Evolutionary conservation across 768 basidiomycete species (phyloP), one percentile per base, ranked within the genome.

Genomic region (Grammothele lineata): DNA sequence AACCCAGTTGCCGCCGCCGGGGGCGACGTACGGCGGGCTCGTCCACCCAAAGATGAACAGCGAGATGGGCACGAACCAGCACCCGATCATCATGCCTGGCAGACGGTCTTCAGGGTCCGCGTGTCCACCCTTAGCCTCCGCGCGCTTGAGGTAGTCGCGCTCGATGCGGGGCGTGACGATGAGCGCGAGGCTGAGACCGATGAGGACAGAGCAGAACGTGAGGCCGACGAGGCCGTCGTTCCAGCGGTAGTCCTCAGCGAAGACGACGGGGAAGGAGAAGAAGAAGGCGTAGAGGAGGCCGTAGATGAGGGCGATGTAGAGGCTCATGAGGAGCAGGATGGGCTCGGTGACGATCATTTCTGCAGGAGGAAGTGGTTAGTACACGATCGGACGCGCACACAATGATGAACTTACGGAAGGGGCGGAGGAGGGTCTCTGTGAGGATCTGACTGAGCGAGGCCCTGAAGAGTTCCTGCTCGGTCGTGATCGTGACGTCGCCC

Each of bases 41-140:
- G 69, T 69, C 69, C 69, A 70, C 35, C 68, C 69, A 50, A 74
- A 68, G 62, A 70, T 68, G 63, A 74, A 72, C 38, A 72, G 57
- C 4, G 68, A 62, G 44, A 65, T 48, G 43, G 67, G 58, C 24
- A 71, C 58, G 50, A 70, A 67, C 33, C 66, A 64, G 23, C 61
- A 63, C 12, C 64, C 67, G 37, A 70, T 46, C 62, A 72, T 69
- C 58, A 69, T 67, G 7, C 67, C 68, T 41, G 57, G 48, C 24
- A 71, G 57, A 45, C 72, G 64, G 39, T 70, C 69, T 48, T 74
- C 72, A 7, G 72, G 72, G 24, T 72, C 69, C 5, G 69, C 69
- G 19, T 53, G 60, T 2, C 70, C 71, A 35, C 60, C 66, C 47
- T 64, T 67, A 24, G 60, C 68, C 6, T 54, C 57, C 1, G 61